A percentile compares a stretch with the other conserved stretches of the same genome.
These are phyloP conservation scores for Lactifluus echinatus DNA, from an alignment of 768 basidiomycete genomes.

Conservation along the genomic window DNA sequence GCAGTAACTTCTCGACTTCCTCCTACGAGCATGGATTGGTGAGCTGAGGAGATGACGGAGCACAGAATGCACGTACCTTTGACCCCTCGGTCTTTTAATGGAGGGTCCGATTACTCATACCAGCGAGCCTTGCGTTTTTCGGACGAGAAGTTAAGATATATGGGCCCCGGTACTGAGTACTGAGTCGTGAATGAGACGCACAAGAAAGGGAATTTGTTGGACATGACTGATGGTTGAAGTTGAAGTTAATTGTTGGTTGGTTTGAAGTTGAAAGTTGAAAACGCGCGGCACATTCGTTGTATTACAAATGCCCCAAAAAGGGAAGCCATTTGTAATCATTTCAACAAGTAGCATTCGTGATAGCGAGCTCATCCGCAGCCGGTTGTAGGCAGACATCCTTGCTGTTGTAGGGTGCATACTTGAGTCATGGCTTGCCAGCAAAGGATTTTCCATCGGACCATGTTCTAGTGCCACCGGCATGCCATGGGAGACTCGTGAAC, in stretches of 20 bases:
- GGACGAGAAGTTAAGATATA: constrained; percentile 92
- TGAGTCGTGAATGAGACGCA: constrained; percentile 3
- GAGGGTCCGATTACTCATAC: constrained; percentile 99
- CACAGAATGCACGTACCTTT: too few relatives aligned
- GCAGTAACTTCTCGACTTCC: constrained; percentile 96
- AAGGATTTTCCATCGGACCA: constrained; percentile 83
- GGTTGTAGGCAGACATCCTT: constrained; percentile 90
- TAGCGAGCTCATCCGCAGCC: too few relatives aligned
- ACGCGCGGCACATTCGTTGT: too few relatives aligned
- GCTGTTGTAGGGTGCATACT: constrained; percentile 91
- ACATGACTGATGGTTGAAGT: constrained; percentile 30
- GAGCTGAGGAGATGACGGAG: constrained; percentile 43
- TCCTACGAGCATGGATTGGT: constrained; percentile 39
- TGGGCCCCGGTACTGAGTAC: constrained; percentile 80
- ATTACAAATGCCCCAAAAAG: too few relatives aligned
- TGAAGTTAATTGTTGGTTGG: too few relatives aligned
- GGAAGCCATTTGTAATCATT: too few relatives aligned
- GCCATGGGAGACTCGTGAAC: constrained; percentile 68
- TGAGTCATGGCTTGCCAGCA: too few relatives aligned
- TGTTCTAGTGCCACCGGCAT: constrained; percentile 66
- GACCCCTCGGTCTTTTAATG: constrained; percentile 98
- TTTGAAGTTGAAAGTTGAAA: too few relatives aligned
- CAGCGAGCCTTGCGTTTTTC: constrained; percentile 98
- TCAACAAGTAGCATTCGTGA: too few relatives aligned
- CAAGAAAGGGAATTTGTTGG: background rate